Base-by-base conservation (phyloP, 495 filamentous ascomycete genomes). In the Friedmanniomyces endolithicus region DNA sequence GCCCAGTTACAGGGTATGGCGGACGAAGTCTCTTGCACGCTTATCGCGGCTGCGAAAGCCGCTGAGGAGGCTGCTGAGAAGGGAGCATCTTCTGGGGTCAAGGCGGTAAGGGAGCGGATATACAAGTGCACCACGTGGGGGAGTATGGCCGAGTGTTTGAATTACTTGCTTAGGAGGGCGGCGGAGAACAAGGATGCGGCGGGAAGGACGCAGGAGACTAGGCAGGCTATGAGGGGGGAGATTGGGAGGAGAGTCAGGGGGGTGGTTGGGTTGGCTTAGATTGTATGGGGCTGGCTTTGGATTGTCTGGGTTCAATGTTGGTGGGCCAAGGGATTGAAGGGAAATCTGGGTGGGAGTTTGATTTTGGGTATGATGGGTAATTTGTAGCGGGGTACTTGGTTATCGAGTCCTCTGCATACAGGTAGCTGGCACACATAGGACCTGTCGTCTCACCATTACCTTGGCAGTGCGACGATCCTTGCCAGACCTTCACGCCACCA, bases 1-100 rank as follows among this genome's bases (percentile, higher is more conserved):
- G 90, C 86, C 6, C 92, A 98, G 69, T 77, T 98, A 7, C 85
- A 90, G 75, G 92, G 92, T 20, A 96, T 96, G 92, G 92, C 92
- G 16, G 92, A 98, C 58, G 92, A 98, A 63, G 81, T 98, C 20
- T 87, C 83, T 69, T 86, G 86, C 58, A 84, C 87, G 63, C 71
- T 96, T 16, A 78, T 95, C 23, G 67, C 80, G 56, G 77, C 75
- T 3, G 70, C 75, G 55, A 51, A 62, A 58, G 55, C 52, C 7
- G 35, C 35, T 29, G 45, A 41, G 41, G 24, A 24, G 53, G 16
- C 3, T 31, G 27, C 27, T 31, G 17, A 41, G 17, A 14, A 41
- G 3, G 37, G 14, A 41, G 17, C 6, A 16, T 4, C 6, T 33
- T n/a, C n/a, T 33, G 48, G 52, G 31, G 63, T 73, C 53, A 60